A percentile compares a stretch with the other conserved stretches of the same genome.
phyloP scores from a whole-genome alignment of 768 basidiomycete species.

The Pulveroboletus frians region DNA sequence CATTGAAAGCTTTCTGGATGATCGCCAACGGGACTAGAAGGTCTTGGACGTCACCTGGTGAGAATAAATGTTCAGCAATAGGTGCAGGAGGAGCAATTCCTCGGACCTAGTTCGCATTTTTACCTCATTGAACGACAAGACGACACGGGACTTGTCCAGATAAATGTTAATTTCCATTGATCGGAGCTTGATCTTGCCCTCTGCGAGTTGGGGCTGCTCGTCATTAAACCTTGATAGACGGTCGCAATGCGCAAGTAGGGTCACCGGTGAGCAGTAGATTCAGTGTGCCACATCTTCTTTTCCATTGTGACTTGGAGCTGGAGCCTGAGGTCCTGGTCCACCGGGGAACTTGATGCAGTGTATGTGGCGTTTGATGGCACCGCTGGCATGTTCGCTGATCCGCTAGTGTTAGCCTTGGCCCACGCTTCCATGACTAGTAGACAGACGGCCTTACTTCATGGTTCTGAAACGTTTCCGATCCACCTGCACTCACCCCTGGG shows the following conservation, averaged over 20 bases:
- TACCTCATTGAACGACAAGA: constrained; percentile 9
- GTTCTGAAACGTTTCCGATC: constrained; percentile 24
- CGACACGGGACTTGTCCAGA: constrained; percentile 4
- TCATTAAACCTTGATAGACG: constrained; percentile 2
- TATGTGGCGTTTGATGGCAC: constrained; percentile 6
- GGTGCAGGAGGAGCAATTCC: neutral
- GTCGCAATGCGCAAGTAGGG: neutral
- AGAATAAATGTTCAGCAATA: neutral
- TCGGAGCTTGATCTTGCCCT: constrained; percentile 4
- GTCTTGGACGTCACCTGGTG: neutral
- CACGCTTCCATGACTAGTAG: constrained; percentile 8
- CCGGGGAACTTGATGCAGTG: neutral
- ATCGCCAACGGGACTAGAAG: constrained; percentile 7
- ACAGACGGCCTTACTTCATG: constrained; percentile 8
- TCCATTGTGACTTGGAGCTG: neutral
- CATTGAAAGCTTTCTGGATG: constrained; percentile 6
- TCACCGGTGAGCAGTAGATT: neutral
- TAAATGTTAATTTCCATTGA: constrained; percentile 5
- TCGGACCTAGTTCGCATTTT: constrained; percentile 5
- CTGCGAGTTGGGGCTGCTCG: neutral
- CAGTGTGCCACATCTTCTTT: neutral
- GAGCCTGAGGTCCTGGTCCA: neutral
- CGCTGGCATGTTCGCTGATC: constrained; percentile 3
- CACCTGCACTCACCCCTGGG: constrained; percentile 23
- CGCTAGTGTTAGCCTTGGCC: constrained; percentile 7